Conservation (phyloP, 805 yeast species). For the Kockiozyma suomiensis region DNA sequence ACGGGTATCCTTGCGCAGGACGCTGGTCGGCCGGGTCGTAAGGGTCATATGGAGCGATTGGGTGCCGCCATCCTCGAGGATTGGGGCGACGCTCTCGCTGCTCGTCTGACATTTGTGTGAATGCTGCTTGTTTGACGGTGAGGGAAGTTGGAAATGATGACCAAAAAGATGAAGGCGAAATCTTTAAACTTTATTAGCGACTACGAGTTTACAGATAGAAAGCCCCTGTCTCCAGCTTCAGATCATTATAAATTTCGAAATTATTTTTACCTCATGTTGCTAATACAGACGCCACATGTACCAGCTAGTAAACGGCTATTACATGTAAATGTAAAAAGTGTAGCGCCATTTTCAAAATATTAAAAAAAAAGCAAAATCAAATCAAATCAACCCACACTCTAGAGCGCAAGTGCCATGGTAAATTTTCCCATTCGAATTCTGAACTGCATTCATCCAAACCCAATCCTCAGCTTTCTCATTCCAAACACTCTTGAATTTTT, state of each 20-base stretch:
- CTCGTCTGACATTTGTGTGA: not conserved
- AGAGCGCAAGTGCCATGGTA: conserved; percentile 70
- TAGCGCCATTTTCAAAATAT: not conserved
- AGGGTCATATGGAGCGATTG: conserved; percentile 83
- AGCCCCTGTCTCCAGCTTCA: not conserved
- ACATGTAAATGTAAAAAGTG: not conserved
- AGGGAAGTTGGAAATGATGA: not conserved
- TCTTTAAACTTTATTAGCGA: conserved; percentile 1
- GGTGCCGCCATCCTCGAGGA: conserved; percentile 79
- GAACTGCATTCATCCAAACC: conserved; percentile 74
- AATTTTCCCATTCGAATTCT: conserved; percentile 50
- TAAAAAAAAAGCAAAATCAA: not conserved
- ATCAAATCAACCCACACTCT: conserved; percentile 51
- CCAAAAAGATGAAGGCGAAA: not conserved
- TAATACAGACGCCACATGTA: too few relatives aligned
- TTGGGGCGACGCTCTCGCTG: conserved; percentile 49
- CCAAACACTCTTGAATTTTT: conserved; percentile 62
- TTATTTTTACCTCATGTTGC: not conserved
- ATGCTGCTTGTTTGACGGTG: not conserved
- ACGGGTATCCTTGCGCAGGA: conserved; percentile 84
- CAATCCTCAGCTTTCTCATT: conserved; percentile 77
- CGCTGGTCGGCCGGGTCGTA: conserved; percentile 75
- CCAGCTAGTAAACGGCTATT: not conserved
- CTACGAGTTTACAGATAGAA: not conserved
- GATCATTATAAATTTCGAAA: too few relatives aligned